phyloP scores from a whole-genome alignment of 2,329 filamentous ascomycete genomes.

The Epichloe gansuensis region DNA sequence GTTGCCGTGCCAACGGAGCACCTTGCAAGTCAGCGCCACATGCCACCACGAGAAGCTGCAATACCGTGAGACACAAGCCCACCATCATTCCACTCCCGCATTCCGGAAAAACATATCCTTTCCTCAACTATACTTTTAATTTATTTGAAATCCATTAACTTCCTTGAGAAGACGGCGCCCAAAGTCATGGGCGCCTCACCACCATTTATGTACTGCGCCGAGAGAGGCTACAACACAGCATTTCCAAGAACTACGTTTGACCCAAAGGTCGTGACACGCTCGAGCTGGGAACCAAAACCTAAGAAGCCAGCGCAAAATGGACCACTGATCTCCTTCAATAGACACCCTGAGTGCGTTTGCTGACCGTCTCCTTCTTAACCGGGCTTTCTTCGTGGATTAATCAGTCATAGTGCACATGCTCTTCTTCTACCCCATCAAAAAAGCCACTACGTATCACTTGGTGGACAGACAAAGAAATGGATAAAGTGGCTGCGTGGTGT shows the following conservation, averaged over 20 bases:
- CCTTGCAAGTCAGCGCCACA: not conserved
- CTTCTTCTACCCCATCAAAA: slow-evolving; percentile 52
- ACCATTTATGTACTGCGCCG: slow-evolving; percentile 62
- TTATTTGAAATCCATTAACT: not conserved
- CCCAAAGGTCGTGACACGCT: slow-evolving; percentile 72
- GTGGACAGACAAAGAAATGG: slow-evolving; percentile 52
- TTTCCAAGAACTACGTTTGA: slow-evolving; percentile 55
- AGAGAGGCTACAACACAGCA: slow-evolving; percentile 36
- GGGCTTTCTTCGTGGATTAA: not conserved
- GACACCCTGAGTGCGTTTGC: slow-evolving; percentile 64
- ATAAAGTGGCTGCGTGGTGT: slow-evolving; percentile 56
- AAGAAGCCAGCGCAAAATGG: slow-evolving; percentile 55
- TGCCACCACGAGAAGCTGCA: not conserved
- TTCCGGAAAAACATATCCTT: slow-evolving; percentile 1
- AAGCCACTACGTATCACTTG: slow-evolving; percentile 52
- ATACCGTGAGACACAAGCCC: slow-evolving; percentile 1
- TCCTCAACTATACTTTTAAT: not conserved
- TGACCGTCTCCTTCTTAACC: not conserved
- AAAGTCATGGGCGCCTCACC: slow-evolving; percentile 18
- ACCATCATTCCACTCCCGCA: not conserved
- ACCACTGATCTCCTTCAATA: slow-evolving; percentile 69
- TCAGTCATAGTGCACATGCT: slow-evolving; percentile 33
- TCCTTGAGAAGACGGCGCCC: not conserved
- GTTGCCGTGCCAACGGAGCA: slow-evolving; percentile 17
- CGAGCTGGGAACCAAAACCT: slow-evolving; percentile 55